Conservation (phyloP, 306 rosid species). For the Vigna mungo region DNA sequence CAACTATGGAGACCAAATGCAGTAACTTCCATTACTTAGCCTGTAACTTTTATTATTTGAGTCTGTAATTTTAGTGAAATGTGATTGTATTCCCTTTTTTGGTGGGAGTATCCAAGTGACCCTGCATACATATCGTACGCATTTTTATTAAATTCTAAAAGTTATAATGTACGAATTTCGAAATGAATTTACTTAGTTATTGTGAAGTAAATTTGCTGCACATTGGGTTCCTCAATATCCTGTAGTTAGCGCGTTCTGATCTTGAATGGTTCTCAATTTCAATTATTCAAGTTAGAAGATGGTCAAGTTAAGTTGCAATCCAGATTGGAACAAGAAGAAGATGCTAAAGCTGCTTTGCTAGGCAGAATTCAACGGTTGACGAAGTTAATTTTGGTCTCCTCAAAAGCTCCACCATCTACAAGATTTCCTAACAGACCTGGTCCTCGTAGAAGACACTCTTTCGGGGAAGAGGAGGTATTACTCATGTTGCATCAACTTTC, state of each 20-base stretch:
- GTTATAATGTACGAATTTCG: slow-evolving; percentile 13
- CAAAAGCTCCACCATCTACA: slow-evolving; percentile 76
- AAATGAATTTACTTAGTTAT: slow-evolving; percentile 25
- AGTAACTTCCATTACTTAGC: not conserved
- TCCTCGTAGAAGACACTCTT: slow-evolving; percentile 90
- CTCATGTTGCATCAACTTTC: slow-evolving; percentile 31
- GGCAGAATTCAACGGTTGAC: slow-evolving; percentile 97
- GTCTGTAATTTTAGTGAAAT: not conserved
- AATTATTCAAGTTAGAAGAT: slow-evolving; percentile 82
- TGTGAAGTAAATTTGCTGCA: slow-evolving; percentile 27
- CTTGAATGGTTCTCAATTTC: slow-evolving; percentile 51
- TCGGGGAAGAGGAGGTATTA: slow-evolving; percentile 80
- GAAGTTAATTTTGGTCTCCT: slow-evolving; percentile 94
- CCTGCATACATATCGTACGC: slow-evolving; percentile 17
- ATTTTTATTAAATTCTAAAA: not conserved
- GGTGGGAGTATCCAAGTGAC: slow-evolving; percentile 1
- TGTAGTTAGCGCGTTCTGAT: slow-evolving; percentile 42
- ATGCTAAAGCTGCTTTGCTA: slow-evolving; percentile 93
- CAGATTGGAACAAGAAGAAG: slow-evolving; percentile 98
- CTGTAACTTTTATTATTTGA: not conserved
- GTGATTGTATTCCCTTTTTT: not conserved
- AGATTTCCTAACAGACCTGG: slow-evolving; percentile 75
- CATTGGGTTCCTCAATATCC: slow-evolving; percentile 12
- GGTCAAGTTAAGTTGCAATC: slow-evolving; percentile 94
- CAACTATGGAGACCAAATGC: too few species aligned